Conservation (phyloP, 176 grass and related monocot genomes). For the Eleusine indica region DNA sequence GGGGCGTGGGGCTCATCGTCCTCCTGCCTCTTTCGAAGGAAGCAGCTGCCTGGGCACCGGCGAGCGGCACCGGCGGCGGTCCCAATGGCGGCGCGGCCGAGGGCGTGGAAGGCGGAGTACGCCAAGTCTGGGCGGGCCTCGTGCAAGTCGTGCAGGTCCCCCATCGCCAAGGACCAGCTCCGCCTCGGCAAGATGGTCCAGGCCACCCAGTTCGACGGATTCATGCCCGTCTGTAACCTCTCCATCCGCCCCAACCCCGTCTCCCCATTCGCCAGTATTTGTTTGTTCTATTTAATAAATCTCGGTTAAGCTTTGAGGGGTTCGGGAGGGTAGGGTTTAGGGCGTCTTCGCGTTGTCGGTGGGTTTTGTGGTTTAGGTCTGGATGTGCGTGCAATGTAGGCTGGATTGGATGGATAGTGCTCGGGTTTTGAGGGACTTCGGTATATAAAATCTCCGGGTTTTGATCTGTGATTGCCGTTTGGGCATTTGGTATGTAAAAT, state of each 20-base stretch:
- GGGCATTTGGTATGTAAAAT: conserved; percentile 15
- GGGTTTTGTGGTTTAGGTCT: background rate
- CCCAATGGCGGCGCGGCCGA: conserved; percentile 69
- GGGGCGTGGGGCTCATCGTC: too few species aligned
- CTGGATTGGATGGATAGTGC: background rate
- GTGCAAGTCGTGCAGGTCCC: conserved; percentile 83
- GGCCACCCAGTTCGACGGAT: conserved; percentile 92
- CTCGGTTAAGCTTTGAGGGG: background rate
- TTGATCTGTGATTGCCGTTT: background rate
- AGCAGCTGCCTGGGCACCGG: background rate
- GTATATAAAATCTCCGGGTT: background rate
- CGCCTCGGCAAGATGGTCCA: conserved; percentile 92
- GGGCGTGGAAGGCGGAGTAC: conserved; percentile 90
- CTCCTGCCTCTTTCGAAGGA: background rate
- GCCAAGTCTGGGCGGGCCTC: conserved; percentile 91
- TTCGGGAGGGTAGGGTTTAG: conserved; percentile 44
- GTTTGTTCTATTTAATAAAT: background rate
- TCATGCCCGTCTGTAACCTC: conserved; percentile 73
- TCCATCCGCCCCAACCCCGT: background rate
- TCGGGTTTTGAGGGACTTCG: conserved; percentile 21
- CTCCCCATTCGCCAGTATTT: background rate
- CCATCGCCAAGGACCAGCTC: conserved; percentile 81
- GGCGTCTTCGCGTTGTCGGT: background rate
- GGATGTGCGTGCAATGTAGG: background rate
- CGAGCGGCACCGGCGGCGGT: background rate